These are phyloP conservation scores for Aurantiochytrium sp. DNA, from an alignment of 108 stramenopile species.

Conservation along the genomic window DNA sequence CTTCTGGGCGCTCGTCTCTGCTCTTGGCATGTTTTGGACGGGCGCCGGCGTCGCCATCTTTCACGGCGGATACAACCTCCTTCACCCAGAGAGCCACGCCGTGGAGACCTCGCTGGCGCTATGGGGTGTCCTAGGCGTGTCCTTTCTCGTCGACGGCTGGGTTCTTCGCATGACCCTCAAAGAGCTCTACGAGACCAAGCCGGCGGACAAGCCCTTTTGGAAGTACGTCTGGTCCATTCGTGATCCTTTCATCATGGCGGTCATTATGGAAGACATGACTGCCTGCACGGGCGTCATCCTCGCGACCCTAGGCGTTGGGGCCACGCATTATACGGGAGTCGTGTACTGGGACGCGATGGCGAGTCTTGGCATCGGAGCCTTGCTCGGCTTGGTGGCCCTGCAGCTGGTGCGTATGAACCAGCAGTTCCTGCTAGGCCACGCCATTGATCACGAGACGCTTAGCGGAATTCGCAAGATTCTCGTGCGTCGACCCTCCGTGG, in stretches of 20 bases:
- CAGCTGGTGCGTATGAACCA: slow-evolving; percentile 73
- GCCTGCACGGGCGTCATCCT: slow-evolving; percentile 87
- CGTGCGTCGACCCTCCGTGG: slow-evolving; percentile 64
- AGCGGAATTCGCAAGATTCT: slow-evolving; percentile 76
- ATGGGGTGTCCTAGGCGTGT: slow-evolving; percentile 39
- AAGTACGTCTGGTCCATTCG: slow-evolving; percentile 53
- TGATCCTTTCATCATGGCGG: slow-evolving; percentile 87
- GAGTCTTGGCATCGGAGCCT: slow-evolving; percentile 70
- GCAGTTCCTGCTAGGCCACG: slow-evolving; percentile 81
- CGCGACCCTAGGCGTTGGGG: slow-evolving; percentile 78
- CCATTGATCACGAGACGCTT: slow-evolving; percentile 68
- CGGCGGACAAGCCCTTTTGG: background rate
- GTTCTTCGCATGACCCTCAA: slow-evolving; percentile 18
- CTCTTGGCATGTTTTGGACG: slow-evolving; percentile 47
- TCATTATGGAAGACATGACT: slow-evolving; percentile 88
- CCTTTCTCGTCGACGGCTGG: slow-evolving; percentile 38
- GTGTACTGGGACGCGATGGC: slow-evolving; percentile 83
- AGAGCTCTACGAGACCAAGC: background rate
- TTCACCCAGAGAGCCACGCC: background rate
- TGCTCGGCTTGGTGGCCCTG: slow-evolving; percentile 79
- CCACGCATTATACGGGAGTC: slow-evolving; percentile 64
- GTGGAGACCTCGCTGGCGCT: slow-evolving; percentile 24
- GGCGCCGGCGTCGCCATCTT: slow-evolving; percentile 46
- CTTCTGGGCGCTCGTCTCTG: slow-evolving; percentile 72
- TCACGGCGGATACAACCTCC: background rate